Base-by-base conservation (phyloP, 129 eudicot species). In the Arctium minus region DNA sequence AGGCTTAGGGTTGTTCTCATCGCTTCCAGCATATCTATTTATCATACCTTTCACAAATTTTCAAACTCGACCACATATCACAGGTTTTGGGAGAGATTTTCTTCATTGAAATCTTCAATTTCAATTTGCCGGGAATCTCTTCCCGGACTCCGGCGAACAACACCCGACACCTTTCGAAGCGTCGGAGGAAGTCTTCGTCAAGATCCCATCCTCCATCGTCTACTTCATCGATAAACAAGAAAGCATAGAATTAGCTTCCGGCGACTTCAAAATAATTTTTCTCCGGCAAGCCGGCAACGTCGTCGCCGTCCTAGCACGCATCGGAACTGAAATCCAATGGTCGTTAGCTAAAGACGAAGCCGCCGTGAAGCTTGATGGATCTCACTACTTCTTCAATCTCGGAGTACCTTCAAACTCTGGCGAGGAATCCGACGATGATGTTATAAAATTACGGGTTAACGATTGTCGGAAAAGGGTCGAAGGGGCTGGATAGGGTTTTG, bases 351-450 rank as follows among this genome's bases (percentile, higher is more conserved):
- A 75, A 69, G 88, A 85, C 46, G 85, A 85, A 48, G 81, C 88
- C 5, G 88, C 85, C 38, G 81, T 80, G 31, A 85, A 85, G 7
- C 85, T 85, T 2, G 88, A 80, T 18, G 85, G 86, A 10, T 86
- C 91, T 5, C 99, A 93, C 78, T 96, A 93, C 82, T 93, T 96
- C 62, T 96, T 96, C 76, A 86, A 93, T 3, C 92, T 95, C 17
- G 83, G 89, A 7, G 92, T 87, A 4, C 96, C 96, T 0, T 33
- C 86, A 0, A 76, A 84, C 1, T 17, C 81, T 15, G 78, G 27
- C 3, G 75, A 22, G 27, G 27, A 22, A 22, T 22, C 27, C 27
- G 27, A 87, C 1, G 27, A 22, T 22, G 82, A 80, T 64, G 13
- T 85, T 32, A 33, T 95, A 22, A 85, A 95, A 90, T 53, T 92